Base-by-base conservation (phyloP, 768 basidiomycete genomes). In the Coprinellus aureogranulatus region DNA sequence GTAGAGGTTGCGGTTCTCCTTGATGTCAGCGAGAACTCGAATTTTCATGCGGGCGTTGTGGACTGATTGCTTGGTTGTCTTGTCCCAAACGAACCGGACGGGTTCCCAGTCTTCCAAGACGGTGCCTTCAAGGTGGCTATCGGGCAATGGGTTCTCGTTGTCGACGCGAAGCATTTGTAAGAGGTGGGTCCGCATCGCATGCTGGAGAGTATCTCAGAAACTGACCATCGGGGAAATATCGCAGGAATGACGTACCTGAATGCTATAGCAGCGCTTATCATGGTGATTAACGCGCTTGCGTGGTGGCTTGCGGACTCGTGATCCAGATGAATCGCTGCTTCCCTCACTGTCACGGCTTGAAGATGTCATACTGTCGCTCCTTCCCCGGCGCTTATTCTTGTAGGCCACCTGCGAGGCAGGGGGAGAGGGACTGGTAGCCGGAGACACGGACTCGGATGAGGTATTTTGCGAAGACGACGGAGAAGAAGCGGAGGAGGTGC, bases 31-130 rank as follows among this genome's bases (percentile, higher is more conserved):
- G 22, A 90, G 66, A 8, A 89, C 68, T 9, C 84, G 83, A 16
- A 76, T 70, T 71, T 87, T 90, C 88, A 90, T 90, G 14, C 81
- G 78, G 10, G 78, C 75, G 58, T 91, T 91, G 64, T 90, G 89
- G 20, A 83, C 78, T 1, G 88, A 90, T 63, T 90, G 87, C 59
- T 84, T 88, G 11, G 81, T 75, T 2, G 89, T 91, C 67, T 88
- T 89, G 59, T 87, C 84, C 89, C 89, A 91, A 3, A 89, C 85
- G 61, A 90, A 90, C 20, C 89, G 85, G 14, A 90, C 75, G 1
- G 87, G 81, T n/a, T 85, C 79, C 22, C 75, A 67, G 11, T 74
- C 64, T 2, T 70, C 73, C 1, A 85, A 63, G 2, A 70, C 63
- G 11, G 68, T 72, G 16, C 82, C 85, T 64, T 90, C 88, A 10